These are phyloP conservation scores for Polygonum maritimum DNA, from an alignment of 148 eudicot genomes.

Conservation along the genomic window DNA sequence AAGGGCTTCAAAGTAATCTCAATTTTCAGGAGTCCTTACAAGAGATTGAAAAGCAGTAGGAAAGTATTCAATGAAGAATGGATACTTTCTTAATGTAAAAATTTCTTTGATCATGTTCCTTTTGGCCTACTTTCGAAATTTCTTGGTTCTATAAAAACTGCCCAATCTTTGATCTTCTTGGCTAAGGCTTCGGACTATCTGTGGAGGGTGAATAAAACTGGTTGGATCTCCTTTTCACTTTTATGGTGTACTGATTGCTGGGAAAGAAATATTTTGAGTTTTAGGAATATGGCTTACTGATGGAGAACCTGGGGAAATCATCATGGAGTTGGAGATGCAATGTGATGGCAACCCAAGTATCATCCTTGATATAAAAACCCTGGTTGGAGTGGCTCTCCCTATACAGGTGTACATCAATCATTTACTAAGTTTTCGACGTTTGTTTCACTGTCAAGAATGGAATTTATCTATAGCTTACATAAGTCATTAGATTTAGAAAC, in stretches of 20 bases:
- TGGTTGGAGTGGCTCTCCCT: conserved; percentile 66
- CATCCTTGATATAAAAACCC: conserved; percentile 56
- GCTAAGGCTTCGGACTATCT: no score
- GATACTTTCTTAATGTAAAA: no score
- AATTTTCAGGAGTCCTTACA: background rate
- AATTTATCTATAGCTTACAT: background rate
- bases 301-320: conserved; percentile 42
- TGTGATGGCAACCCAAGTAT: conserved; percentile 93
- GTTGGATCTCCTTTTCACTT: background rate
- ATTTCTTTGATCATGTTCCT: no score
- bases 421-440: background rate
- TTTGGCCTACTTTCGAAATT: background rate
- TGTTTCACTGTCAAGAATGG: background rate
- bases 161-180: background rate
- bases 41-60: background rate
- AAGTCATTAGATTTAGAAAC: background rate
- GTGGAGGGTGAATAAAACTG: no score
- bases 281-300: conserved; percentile 61
- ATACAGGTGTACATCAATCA: conserved; percentile 41
- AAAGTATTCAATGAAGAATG: background rate
- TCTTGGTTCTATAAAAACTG: background rate
- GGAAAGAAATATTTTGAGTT: background rate
- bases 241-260: background rate
- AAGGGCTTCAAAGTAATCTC: background rate
- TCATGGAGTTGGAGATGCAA: conserved; percentile 79